phyloP scores from a whole-genome alignment of 1,139 yeast genomes.

The Debaryomycetaceae sp. region DNA sequence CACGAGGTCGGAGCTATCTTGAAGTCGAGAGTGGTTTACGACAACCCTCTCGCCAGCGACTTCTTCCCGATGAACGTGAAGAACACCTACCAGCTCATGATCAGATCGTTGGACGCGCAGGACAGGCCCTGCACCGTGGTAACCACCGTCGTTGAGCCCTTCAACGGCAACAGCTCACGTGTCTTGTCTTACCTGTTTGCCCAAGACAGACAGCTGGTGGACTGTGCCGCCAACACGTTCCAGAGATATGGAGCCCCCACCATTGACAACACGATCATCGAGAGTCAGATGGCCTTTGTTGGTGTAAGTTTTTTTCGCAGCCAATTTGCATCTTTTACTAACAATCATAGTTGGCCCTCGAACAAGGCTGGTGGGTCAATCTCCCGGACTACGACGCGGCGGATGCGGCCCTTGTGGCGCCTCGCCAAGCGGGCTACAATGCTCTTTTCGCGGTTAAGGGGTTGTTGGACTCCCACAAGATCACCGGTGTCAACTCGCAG shows the following conservation, averaged over 20 bases:
- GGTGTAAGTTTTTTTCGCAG: no score
- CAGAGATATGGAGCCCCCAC: slow-evolving; percentile 13
- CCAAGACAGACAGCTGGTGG: slow-evolving; percentile 14
- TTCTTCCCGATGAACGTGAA: slow-evolving; percentile 9
- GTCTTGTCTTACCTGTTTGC: slow-evolving; percentile 17
- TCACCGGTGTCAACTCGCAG: slow-evolving; percentile 15
- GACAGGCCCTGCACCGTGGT: slow-evolving; percentile 17
- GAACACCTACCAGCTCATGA: slow-evolving; percentile 9
- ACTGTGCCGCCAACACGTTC: slow-evolving; percentile 18
- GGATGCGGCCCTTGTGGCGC: slow-evolving; percentile 17
- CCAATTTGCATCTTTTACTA: no score
- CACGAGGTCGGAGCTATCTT: slow-evolving; percentile 22
- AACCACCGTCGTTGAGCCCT: slow-evolving; percentile 18
- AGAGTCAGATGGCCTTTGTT: slow-evolving; percentile 14
- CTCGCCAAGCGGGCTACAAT: slow-evolving; percentile 17
- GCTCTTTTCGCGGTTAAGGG: slow-evolving; percentile 18
- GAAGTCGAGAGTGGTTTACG: slow-evolving; percentile 20
- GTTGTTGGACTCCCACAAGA: slow-evolving; percentile 12
- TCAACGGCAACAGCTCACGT: slow-evolving; percentile 16
- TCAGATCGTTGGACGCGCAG: slow-evolving; percentile 7
- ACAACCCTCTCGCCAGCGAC: slow-evolving; percentile 14
- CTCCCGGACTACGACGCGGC: slow-evolving; percentile 21
- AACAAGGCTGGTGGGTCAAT: slow-evolving; percentile 18
- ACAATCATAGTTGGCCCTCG: no score
- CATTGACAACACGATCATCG: slow-evolving; percentile 9